Evolutionary conservation across 2,329 filamentous ascomycete genomes (phyloP).

Genomic region (Colletotrichum tabaci): DNA sequence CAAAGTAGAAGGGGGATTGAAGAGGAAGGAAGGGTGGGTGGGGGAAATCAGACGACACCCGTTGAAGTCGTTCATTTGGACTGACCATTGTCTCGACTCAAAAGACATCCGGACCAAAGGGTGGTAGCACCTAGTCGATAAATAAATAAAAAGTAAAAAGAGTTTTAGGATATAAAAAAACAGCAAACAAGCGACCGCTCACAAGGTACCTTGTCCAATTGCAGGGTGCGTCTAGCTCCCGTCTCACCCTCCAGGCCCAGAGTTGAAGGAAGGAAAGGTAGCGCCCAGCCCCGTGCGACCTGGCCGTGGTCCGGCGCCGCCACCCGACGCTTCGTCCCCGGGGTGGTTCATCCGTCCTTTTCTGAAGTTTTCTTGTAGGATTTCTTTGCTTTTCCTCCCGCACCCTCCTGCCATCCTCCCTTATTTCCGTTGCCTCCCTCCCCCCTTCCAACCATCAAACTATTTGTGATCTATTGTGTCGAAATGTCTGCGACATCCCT

Average conservation of each 20-base stretch:
- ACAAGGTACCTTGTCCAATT: no score
- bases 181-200: not conserved
- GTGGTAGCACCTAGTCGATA: not conserved
- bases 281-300: not conserved
- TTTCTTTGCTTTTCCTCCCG: no score
- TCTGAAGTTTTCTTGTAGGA: not conserved
- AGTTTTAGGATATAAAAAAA: no score
- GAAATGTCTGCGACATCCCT: slow-evolving; percentile 5
- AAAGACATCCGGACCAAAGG: not conserved
- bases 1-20: not conserved
- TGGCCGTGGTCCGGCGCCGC: slow-evolving; percentile 4
- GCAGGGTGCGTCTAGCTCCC: not conserved
- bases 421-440: not conserved
- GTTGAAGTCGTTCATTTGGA: not conserved
- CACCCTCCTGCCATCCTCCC: no score
- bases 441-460: not conserved
- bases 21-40: no score
- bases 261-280: not conserved
- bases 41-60: not conserved
- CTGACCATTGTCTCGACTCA: not conserved
- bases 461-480: not conserved
- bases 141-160: not conserved
- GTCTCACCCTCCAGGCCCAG: not conserved
- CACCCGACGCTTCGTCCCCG: slow-evolving; percentile 7
- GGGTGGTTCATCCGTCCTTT: not conserved